Conservation (phyloP, 352 stramenopile genomes). For the Pythium grandisporangium region DNA sequence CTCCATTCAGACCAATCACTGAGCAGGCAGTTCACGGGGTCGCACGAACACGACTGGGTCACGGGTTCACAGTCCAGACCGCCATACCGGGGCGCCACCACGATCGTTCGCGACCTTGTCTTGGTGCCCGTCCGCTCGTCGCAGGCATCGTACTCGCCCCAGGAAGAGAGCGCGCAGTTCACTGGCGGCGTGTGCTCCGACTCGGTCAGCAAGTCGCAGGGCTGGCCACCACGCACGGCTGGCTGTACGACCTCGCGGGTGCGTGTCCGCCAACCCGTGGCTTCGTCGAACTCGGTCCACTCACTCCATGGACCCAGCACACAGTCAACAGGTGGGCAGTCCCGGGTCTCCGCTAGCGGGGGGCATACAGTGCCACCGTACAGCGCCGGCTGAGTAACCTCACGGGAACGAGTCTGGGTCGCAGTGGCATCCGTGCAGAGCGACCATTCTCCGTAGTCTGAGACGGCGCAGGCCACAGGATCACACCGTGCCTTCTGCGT, state of each 20-base stretch:
- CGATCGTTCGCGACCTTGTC: constrained; percentile 4
- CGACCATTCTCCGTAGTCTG: constrained; percentile 34
- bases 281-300: constrained; percentile 21
- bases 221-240: constrained; percentile 24
- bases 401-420: constrained; percentile 17
- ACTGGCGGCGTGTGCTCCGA: constrained; percentile 25
- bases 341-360: constrained; percentile 20
- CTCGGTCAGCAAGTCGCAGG: constrained; percentile 21
- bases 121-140: constrained; percentile 31
- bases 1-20: background rate
- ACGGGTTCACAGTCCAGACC: constrained; percentile 4
- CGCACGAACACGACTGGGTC: constrained; percentile 5
- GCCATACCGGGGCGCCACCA: constrained; percentile 1
- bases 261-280: constrained; percentile 7
- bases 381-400: constrained; percentile 17
- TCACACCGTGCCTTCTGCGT: constrained; percentile 28
- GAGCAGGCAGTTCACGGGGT: constrained; percentile 7
- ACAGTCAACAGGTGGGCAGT: constrained; percentile 29
- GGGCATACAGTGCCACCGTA: constrained; percentile 35
- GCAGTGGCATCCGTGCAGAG: constrained; percentile 32
- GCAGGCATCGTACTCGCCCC: constrained; percentile 33
- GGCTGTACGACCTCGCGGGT: constrained; percentile 6
- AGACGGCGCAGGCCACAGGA: constrained; percentile 26
- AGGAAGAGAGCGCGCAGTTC: constrained; percentile 39
- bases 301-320: constrained; percentile 27